Evolutionary conservation across 2,329 filamentous ascomycete species (phyloP), one percentile per base, ranked within the genome.

Genomic region (Neopestalotiopsis sp.): DNA sequence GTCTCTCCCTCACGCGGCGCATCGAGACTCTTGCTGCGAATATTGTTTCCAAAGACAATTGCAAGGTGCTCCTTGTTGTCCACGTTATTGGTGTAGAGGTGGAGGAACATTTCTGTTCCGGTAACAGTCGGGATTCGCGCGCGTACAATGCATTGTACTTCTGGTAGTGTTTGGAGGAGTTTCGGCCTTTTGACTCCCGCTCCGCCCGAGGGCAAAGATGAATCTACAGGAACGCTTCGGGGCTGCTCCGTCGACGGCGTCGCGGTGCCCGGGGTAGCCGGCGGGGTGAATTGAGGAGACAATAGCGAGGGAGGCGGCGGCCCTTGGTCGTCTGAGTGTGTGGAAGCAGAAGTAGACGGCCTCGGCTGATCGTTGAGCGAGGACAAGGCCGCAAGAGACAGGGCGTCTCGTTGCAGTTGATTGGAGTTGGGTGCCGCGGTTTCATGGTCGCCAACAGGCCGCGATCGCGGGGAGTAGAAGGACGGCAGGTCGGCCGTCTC

Each of bases 31-130:
- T 86, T 79, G 84, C 90, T 89, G 79, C 96, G 88, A 73, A 98
- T 98, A 62, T 91, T 86, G 69, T 91, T 91, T 2, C 96, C 96
- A 80, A 99, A 99, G 0, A 99, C 96, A 77, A 99, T 98, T 20
- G 96, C 96, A 65, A 99, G 83, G 79, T 99, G 96, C 78, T 99
- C 96, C 81, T 99, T 99, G 72, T 91, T 93, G 80, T 99, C 96
- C 6, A 94, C 90, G 75, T 93, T 93, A 81, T 99, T 99, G 71
- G 91, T 91, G 82, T 99, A 99, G 0, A 98, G 85, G 78, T 99
- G 95, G 65, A 99, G 82, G 81, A 97, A 99, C 94, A 99, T 98
- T 81, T 99, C 95, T 12, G 94, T 93, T 3, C 95, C 95, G 0
- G 88, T 90, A 2, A 94, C 95, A 0, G 95, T 98, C 0, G 96